Evolutionary conservation across 2,329 filamentous ascomycete genomes (phyloP).

Genomic region (Apiospora malaysiana): DNA sequence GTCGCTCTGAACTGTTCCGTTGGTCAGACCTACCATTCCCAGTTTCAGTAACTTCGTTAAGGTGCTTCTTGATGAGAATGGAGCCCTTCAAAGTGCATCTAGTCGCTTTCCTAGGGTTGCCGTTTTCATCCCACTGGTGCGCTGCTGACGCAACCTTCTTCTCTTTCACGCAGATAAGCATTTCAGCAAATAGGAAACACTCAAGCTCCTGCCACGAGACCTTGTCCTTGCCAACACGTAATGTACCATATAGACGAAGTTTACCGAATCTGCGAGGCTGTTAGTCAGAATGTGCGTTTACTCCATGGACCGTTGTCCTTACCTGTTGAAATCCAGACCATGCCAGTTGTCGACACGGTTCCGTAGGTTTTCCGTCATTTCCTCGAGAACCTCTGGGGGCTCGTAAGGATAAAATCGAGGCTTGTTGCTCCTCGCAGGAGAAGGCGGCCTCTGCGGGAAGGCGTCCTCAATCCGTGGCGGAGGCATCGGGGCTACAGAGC

Average conservation of each 20-base stretch:
- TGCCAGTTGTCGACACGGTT: constrained; percentile 98
- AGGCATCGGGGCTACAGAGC: constrained; percentile 52
- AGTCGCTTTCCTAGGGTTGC: constrained; percentile 65
- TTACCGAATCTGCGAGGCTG: constrained; percentile 76
- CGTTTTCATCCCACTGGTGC: constrained; percentile 70
- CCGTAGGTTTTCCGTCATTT: constrained; percentile 84
- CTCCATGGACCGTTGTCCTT: constrained; percentile 34
- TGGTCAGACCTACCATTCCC: constrained; percentile 48
- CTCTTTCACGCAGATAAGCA: constrained; percentile 99
- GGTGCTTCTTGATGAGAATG: constrained; percentile 96
- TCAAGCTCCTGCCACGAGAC: constrained; percentile 97
- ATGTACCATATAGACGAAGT: constrained; percentile 83
- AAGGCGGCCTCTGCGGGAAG: constrained; percentile 60
- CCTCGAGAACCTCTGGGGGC: constrained; percentile 76
- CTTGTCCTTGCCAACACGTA: constrained; percentile 95
- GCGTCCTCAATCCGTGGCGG: constrained; percentile 59
- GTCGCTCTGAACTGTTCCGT: constrained; percentile 20
- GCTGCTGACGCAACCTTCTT: constrained; percentile 71
- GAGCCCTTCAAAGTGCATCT: constrained; percentile 94
- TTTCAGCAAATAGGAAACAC: constrained; percentile 96
- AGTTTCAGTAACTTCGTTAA: constrained; percentile 83
- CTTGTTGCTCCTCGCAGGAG: constrained; percentile 59
- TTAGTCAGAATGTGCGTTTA: constrained; percentile 12
- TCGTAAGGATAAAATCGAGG: constrained; percentile 75
- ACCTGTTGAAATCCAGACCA: constrained; percentile 87